Evolutionary conservation across 257 asterid genomes (phyloP).

Genomic region (Forsythia suspensa): DNA sequence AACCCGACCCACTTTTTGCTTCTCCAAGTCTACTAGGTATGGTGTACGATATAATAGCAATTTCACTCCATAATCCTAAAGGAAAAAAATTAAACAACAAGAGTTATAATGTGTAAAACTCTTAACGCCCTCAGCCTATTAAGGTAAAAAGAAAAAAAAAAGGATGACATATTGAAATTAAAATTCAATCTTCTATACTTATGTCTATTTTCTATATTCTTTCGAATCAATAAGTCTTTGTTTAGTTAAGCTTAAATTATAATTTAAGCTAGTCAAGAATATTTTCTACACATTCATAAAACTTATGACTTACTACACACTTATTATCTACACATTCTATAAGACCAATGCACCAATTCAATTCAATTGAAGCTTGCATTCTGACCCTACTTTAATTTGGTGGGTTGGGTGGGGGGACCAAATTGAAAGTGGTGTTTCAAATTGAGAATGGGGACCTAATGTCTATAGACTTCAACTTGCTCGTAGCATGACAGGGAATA

Average conservation of each 20-base stretch:
- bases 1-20: conserved; percentile 52
- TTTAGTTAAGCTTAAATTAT: too few relatives aligned
- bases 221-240: too few relatives aligned
- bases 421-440: background rate
- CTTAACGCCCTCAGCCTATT: background rate
- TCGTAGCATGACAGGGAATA: background rate
- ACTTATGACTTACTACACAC: too few relatives aligned
- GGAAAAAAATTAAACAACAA: background rate
- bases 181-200: background rate
- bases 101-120: background rate
- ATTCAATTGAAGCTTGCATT: background rate
- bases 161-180: too few relatives aligned
- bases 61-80: conserved; percentile 69
- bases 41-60: conserved; percentile 69
- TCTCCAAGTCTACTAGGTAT: conserved; percentile 71
- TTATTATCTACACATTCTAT: too few relatives aligned
- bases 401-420: background rate
- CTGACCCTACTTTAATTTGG: too few relatives aligned
- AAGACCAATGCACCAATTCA: background rate
- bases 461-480: background rate
- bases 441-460: background rate
- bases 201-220: too few relatives aligned
- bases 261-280: too few relatives aligned
- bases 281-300: too few relatives aligned
- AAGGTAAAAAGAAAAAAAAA: too few relatives aligned